Evolutionary conservation across 2,329 filamentous ascomycete genomes (phyloP), one percentile per base, ranked within the genome.

Genomic region (Phialemoniopsis sp.): DNA sequence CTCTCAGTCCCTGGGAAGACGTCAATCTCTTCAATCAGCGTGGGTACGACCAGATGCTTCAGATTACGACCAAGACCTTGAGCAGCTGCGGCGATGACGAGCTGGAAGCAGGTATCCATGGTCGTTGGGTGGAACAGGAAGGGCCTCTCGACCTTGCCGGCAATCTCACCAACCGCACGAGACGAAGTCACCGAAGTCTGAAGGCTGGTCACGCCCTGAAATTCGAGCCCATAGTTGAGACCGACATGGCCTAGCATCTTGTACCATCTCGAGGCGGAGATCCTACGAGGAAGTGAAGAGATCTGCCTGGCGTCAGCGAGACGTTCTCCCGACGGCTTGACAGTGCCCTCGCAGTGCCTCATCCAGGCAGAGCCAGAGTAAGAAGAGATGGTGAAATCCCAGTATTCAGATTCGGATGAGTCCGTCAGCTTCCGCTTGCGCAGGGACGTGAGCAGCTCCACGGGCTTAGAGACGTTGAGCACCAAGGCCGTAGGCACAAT

Each of bases 41-140:
- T 56, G 9, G 57, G 56, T 1, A 58, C 48, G 2, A 42, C 42
- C 10, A 50, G 39, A 9, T 33, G 32, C 32, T 15, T 33, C 10
- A 33, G n/a, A 16, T 33, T 33, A 5, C 32, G 32, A 4, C 32
- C 32, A 17, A 18, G 14, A 6, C 13, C n/a, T 15, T 45, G 44
- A 1, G 42, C 41, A 10, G 44, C 39, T 8, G 56, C 51, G 4
- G 55, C 41, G 34, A 55, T 51, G 15, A 53, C 42, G 3, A 59
- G 45, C 34, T 63, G 61, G 15, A 63, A 36, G 34, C 49, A 53
- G 10, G 50, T 44, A 39, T 68, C 65, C 15, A 68, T 53, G 34
- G 56, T 57, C 4, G 54, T 53, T 0, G 67, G 66, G 37, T 70
- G 67, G 14, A 68, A 46, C 13, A 56, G 47, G 34, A 66, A 59